Conservation (phyloP, 768 basidiomycete genomes). For the Trametes cubensis region DNA sequence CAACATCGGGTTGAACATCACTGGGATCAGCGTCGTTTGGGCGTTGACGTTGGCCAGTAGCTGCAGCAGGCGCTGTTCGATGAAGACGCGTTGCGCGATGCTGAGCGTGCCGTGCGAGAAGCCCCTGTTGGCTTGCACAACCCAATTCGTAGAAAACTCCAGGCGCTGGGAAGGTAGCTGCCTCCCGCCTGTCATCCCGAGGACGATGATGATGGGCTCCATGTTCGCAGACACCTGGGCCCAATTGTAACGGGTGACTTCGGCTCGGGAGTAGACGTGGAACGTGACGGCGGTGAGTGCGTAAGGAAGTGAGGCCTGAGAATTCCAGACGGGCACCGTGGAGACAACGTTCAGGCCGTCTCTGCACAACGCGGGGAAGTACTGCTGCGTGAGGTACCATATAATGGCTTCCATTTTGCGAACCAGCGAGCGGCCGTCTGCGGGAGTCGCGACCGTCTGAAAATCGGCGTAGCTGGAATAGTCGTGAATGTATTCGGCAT, state of each 20-base stretch:
- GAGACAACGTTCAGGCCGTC: constrained; percentile 32
- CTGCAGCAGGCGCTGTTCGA: constrained; percentile 32
- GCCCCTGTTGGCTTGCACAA: constrained; percentile 22
- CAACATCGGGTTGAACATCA: constrained; percentile 8
- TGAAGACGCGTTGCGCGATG: constrained; percentile 32
- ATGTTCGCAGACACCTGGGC: constrained; percentile 16
- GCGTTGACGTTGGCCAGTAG: constrained; percentile 32
- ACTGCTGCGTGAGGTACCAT: constrained; percentile 31
- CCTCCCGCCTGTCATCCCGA: constrained; percentile 31
- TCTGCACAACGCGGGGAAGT: constrained; percentile 28
- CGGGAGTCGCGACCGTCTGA: constrained; percentile 21
- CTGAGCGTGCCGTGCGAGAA: constrained; percentile 33
- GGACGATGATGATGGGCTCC: constrained; percentile 31
- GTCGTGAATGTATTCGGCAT: constrained; percentile 31
- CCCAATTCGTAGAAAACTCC: constrained; percentile 29
- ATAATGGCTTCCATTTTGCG: constrained; percentile 30
- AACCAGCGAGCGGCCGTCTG: constrained; percentile 17
- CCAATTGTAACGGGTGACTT: constrained; percentile 27
- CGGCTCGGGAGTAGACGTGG: constrained; percentile 29
- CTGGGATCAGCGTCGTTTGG: constrained; percentile 33
- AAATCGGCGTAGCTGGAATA: constrained; percentile 31
- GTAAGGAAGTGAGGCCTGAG: constrained; percentile 14
- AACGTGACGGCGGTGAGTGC: constrained; percentile 29
- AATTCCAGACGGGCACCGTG: constrained; percentile 30
- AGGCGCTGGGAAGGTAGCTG: constrained; percentile 23